Percentiles rank a stretch among this genome's conserved stretches.
phyloP scores from a whole-genome alignment of 2,329 filamentous ascomycete genomes.

The Trichoderma citrinoviride region DNA sequence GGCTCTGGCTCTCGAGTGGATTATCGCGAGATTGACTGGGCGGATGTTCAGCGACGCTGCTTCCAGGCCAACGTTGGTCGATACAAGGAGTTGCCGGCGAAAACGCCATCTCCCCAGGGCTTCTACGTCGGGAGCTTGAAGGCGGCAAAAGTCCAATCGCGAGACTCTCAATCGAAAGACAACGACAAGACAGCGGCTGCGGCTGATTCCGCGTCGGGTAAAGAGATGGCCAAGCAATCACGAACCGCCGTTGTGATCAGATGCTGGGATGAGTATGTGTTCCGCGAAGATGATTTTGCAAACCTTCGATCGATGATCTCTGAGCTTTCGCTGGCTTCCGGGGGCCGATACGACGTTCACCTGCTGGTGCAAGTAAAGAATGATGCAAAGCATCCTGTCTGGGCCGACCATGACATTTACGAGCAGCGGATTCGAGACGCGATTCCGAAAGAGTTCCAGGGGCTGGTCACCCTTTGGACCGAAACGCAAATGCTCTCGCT shows the following conservation, averaged over 20 bases:
- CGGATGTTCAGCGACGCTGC: slow-evolving; percentile 72
- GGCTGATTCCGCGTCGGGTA: neutral
- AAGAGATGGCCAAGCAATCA: slow-evolving; percentile 28
- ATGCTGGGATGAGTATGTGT: slow-evolving; percentile 77
- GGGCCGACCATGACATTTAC: slow-evolving; percentile 70
- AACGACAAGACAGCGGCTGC: neutral
- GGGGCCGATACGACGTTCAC: slow-evolving; percentile 83
- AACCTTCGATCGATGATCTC: slow-evolving; percentile 81
- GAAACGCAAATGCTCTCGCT: slow-evolving; percentile 88
- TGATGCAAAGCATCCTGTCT: slow-evolving; percentile 71
- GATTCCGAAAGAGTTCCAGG: slow-evolving; percentile 80
- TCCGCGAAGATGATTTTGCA: slow-evolving; percentile 75
- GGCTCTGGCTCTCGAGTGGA: slow-evolving; percentile 68
- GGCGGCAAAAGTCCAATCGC: neutral
- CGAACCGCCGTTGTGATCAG: slow-evolving; percentile 75
- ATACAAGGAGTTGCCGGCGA: slow-evolving; percentile 54
- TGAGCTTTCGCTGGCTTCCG: slow-evolving; percentile 76
- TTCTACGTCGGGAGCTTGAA: slow-evolving; percentile 44
- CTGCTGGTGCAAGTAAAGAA: slow-evolving; percentile 81
- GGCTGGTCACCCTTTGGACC: slow-evolving; percentile 88
- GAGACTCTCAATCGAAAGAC: neutral
- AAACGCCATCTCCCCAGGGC: slow-evolving; percentile 44
- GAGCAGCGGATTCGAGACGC: slow-evolving; percentile 63
- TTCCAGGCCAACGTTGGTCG: slow-evolving; percentile 66
- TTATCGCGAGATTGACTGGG: slow-evolving; percentile 76